These are phyloP conservation scores for Brachypodium distachyon DNA, from an alignment of 202 grass and related monocot species.

Conservation along the genomic window DNA sequence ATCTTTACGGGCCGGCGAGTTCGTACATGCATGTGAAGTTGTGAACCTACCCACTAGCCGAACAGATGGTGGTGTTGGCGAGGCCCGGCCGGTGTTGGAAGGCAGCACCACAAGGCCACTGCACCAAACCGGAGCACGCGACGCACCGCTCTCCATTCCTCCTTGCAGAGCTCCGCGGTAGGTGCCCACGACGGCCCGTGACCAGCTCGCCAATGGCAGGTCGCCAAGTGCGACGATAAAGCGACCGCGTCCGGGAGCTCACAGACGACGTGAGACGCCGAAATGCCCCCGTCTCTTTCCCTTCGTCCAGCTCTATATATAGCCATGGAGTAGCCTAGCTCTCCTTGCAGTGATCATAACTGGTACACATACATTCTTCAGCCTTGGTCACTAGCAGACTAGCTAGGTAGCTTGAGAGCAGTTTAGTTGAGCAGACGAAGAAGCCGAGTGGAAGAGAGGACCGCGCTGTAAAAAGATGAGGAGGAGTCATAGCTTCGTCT, in stretches of 20 bases:
- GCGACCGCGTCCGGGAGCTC: not conserved
- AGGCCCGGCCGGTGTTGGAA: slow-evolving; percentile 46
- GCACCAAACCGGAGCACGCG: slow-evolving; percentile 10
- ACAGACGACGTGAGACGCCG: not conserved
- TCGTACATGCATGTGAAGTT: not conserved
- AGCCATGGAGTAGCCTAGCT: not conserved
- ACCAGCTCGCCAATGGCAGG: slow-evolving; percentile 10
- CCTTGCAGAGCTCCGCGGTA: slow-evolving; percentile 16
- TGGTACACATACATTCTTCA: not conserved
- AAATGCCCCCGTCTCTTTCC: not conserved
- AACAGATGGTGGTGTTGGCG: slow-evolving; percentile 22
- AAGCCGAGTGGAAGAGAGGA: not conserved
- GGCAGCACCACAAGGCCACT: slow-evolving; percentile 43
- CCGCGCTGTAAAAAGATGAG: not conserved
- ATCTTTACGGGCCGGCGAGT: not conserved
- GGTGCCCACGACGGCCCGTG: slow-evolving; percentile 36
- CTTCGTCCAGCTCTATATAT: slow-evolving; percentile 29
- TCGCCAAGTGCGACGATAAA: slow-evolving; percentile 16
- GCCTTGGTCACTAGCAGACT: not conserved
- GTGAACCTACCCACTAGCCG: not conserved
- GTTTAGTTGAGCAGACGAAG: not conserved
- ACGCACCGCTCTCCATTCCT: not conserved
- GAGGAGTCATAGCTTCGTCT: not conserved
- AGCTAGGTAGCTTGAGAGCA: not conserved
- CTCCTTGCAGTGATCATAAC: slow-evolving; percentile 22